Conservation (phyloP, 2,329 filamentous ascomycete species). For the Chrysoporthe austroafricana region DNA sequence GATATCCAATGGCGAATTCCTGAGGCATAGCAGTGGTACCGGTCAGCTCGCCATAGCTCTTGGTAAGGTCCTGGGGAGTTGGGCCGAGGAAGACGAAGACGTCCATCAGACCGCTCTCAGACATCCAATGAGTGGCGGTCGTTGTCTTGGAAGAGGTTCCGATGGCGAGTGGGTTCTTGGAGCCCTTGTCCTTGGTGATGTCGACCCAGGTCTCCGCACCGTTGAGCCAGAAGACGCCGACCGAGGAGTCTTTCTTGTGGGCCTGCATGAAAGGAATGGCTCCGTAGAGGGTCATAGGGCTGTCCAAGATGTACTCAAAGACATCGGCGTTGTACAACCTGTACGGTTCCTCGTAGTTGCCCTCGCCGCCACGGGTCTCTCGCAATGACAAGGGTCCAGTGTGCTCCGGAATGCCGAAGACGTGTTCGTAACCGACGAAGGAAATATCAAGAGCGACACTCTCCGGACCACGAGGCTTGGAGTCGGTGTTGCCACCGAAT, state of each 20-base stretch:
- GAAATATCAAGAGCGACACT: constrained; percentile 89
- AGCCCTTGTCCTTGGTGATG: constrained; percentile 77
- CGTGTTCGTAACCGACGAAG: constrained; percentile 89
- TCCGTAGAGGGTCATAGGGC: constrained; percentile 98
- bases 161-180: constrained; percentile 76
- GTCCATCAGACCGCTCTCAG: constrained; percentile 86
- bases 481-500: constrained; percentile 93
- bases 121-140: constrained; percentile 96
- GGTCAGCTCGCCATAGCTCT: constrained; percentile 85
- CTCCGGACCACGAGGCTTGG: constrained; percentile 93
- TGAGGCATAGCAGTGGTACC: constrained; percentile 91
- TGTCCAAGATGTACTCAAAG: constrained; percentile 96
- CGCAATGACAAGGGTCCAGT: constrained; percentile 85
- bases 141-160: constrained; percentile 70
- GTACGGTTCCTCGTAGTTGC: constrained; percentile 87
- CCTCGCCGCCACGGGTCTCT: constrained; percentile 85
- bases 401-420: constrained; percentile 94
- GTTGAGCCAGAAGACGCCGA: constrained; percentile 97
- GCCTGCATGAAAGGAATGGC: constrained; percentile 98
- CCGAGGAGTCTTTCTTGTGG: constrained; percentile 88
- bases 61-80: constrained; percentile 78
- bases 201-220: constrained; percentile 97
- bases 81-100: constrained; percentile 94
- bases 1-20: constrained; percentile 89
- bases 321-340: constrained; percentile 95